A percentile compares a stretch with the other conserved stretches of the same genome.
phyloP scores from a whole-genome alignment of 768 basidiomycete species.

The Termitomyces sp. region DNA sequence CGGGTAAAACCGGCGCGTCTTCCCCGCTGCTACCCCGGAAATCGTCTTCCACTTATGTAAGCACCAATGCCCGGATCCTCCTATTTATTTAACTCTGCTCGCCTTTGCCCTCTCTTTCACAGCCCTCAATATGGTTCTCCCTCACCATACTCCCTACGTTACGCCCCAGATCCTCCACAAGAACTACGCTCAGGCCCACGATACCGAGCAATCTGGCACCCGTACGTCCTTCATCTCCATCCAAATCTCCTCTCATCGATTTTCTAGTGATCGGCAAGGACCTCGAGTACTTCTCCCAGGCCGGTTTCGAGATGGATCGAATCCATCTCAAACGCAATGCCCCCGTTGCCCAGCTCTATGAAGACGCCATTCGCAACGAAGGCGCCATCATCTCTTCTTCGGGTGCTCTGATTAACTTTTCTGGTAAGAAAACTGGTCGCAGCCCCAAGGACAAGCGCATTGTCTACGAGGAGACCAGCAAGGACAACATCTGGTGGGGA shows the following conservation, averaged over 20 bases:
- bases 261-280: constrained; percentile 83
- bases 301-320: constrained; percentile 98
- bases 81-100: constrained; percentile 15
- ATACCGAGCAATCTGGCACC: constrained; percentile 56
- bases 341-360: constrained; percentile 85
- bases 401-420: constrained; percentile 99
- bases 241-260: constrained; percentile 4
- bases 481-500: constrained; percentile 99
- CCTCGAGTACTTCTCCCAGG: constrained; percentile 96
- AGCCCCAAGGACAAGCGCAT: constrained; percentile 99
- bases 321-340: constrained; percentile 96
- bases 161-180: constrained; percentile 89
- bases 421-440: constrained; percentile 98
- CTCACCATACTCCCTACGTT: constrained; percentile 78
- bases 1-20: constrained; percentile 28
- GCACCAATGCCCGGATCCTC: constrained; percentile 13
- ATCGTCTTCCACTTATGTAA: background rate
- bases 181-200: constrained; percentile 73
- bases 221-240: constrained; percentile 38
- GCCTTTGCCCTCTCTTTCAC: constrained; percentile 15
- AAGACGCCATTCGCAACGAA: constrained; percentile 97
- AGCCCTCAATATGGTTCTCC: constrained; percentile 54
- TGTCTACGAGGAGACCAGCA: constrained; percentile 94
- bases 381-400: constrained; percentile 96
- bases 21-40: too few relatives aligned